Evolutionary conservation across 257 asterid genomes (phyloP).

Genomic region (Jasminum sambac): DNA sequence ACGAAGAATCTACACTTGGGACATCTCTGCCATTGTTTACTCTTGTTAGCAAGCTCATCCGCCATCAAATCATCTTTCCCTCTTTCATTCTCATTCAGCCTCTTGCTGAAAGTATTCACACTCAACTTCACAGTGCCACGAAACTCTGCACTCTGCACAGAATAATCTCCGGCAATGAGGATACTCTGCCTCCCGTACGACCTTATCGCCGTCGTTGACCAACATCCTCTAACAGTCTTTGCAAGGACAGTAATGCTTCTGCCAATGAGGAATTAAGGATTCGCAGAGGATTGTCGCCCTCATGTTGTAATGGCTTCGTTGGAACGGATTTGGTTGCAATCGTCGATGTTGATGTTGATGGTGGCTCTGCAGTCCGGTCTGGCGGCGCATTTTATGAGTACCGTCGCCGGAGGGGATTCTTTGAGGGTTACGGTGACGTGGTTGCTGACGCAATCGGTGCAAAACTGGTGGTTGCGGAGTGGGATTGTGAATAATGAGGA

Average conservation of each 20-base stretch:
- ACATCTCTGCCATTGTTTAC: constrained; percentile 48
- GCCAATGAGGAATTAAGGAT: constrained; percentile 31
- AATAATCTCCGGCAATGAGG: constrained; percentile 45
- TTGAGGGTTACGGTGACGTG: constrained; percentile 36
- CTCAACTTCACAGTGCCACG: constrained; percentile 48
- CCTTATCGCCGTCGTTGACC: constrained; percentile 30
- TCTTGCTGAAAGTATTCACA: constrained; percentile 42
- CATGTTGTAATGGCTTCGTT: constrained; percentile 22
- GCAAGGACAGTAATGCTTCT: constrained; percentile 53
- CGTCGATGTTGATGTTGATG: constrained; percentile 31
- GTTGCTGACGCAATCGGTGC: constrained; percentile 48
- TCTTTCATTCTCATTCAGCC: constrained; percentile 35
- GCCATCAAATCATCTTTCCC: constrained; percentile 42
- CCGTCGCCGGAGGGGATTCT: background rate
- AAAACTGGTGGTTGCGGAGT: constrained; percentile 46
- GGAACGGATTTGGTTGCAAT: constrained; percentile 31
- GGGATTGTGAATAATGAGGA: constrained; percentile 31
- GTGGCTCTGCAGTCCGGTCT: constrained; percentile 36
- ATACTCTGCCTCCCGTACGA: constrained; percentile 47
- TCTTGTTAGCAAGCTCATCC: constrained; percentile 43
- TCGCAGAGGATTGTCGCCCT: constrained; percentile 47
- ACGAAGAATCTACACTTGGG: constrained; percentile 36
- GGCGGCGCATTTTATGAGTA: constrained; percentile 48
- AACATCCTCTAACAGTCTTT: constrained; percentile 50
- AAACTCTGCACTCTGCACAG: constrained; percentile 46